Conservation (phyloP, 139 green algal genomes). For the Chloropicon primus region DNA sequence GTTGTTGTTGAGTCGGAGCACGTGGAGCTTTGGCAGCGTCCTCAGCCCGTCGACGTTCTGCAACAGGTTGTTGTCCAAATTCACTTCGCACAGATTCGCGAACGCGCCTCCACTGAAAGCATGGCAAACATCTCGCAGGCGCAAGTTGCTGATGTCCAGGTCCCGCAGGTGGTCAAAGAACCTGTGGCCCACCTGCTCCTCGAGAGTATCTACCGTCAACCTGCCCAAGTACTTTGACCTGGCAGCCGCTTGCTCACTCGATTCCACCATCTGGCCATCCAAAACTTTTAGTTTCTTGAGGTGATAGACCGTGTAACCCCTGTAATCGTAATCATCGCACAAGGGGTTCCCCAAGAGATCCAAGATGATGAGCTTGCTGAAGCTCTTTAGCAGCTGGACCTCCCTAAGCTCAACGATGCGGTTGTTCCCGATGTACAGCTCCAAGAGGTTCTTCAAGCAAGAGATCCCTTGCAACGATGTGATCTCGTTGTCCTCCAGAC, state of each 20-base stretch:
- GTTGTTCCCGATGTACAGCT: constrained; percentile 54
- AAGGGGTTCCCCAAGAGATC: constrained; percentile 49
- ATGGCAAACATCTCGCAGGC: constrained; percentile 28
- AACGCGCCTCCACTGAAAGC: constrained; percentile 25
- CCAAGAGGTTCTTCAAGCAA: constrained; percentile 35
- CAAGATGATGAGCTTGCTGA: constrained; percentile 55
- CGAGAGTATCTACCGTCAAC: constrained; percentile 31
- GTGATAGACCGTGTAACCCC: constrained; percentile 38
- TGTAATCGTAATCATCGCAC: not conserved
- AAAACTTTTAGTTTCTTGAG: constrained; percentile 55
- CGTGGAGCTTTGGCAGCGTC: constrained; percentile 18
- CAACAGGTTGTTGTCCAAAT: constrained; percentile 45
- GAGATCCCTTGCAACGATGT: constrained; percentile 27
- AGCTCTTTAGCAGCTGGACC: constrained; percentile 35
- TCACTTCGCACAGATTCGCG: constrained; percentile 21
- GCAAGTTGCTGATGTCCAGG: constrained; percentile 36
- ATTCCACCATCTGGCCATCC: constrained; percentile 39
- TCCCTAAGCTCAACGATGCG: constrained; percentile 35
- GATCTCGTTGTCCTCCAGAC: constrained; percentile 51
- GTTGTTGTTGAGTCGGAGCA: constrained; percentile 37
- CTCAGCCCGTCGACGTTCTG: not conserved
- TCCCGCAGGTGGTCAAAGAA: constrained; percentile 39
- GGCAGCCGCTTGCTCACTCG: constrained; percentile 41
- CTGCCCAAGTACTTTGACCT: constrained; percentile 40
- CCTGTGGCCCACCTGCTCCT: constrained; percentile 33